phyloP scores from a whole-genome alignment of 2,329 filamentous ascomycete species.

The Apiospora hydei region DNA sequence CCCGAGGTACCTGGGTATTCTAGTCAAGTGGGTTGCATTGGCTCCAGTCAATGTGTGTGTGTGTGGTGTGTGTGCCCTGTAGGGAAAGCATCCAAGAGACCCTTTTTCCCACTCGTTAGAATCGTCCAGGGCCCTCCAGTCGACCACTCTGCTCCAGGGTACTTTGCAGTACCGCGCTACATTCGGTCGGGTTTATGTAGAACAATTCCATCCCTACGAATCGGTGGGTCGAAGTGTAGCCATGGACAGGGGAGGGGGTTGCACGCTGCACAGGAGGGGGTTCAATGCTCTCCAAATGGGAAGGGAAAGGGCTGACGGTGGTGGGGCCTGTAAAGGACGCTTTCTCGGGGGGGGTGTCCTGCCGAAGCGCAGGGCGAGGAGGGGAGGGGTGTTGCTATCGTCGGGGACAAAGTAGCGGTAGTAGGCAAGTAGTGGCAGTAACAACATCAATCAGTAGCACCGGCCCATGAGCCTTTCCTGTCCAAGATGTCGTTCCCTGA shows the following conservation, averaged over 20 bases:
- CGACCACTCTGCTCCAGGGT: neutral
- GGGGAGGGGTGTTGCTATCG: neutral
- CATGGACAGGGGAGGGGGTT: slow-evolving; percentile 4
- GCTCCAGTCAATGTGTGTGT: neutral
- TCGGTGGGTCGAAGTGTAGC: neutral
- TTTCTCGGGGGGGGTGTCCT: neutral
- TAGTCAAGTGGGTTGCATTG: neutral
- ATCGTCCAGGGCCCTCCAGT: slow-evolving; percentile 1
- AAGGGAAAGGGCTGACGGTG: slow-evolving; percentile 1
- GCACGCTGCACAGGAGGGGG: slow-evolving; percentile 9
- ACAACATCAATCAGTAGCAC: slow-evolving; percentile 4
- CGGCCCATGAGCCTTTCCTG: slow-evolving; percentile 2
- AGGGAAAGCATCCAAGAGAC: slow-evolving; percentile 15
- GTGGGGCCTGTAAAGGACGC: slow-evolving; percentile 1
- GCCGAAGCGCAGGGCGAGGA: neutral
- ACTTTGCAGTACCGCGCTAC: slow-evolving; percentile 14
- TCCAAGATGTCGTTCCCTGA: slow-evolving; percentile 13
- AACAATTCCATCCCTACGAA: slow-evolving; percentile 16
- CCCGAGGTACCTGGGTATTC: neutral
- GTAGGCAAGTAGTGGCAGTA: neutral
- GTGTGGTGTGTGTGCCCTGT: slow-evolving; percentile 2
- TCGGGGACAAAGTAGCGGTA: neutral
- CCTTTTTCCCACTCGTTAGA: neutral
- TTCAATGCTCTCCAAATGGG: slow-evolving; percentile 15
- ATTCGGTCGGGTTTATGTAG: slow-evolving; percentile 9